Evolutionary conservation across 306 rosid species (phyloP).

Genomic region (Cucurbita maxima): DNA sequence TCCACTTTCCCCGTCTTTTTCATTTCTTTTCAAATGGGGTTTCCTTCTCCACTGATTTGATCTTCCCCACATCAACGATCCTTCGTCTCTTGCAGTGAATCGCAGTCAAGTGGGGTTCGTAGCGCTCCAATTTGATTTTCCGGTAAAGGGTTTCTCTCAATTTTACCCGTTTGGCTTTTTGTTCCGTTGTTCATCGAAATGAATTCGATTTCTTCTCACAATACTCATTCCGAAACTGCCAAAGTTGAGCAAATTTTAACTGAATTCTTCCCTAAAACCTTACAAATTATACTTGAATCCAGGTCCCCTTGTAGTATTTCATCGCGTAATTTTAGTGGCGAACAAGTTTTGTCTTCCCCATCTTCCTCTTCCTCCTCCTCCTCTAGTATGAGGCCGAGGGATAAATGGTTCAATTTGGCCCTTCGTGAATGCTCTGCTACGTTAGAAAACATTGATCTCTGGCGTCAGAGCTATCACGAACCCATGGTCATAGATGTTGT

Average conservation of each 20-base stretch:
- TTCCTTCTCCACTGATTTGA: neutral
- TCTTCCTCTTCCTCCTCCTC: constrained; percentile 62
- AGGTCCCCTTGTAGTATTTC: constrained; percentile 39
- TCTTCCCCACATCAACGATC: neutral
- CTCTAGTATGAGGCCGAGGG: constrained; percentile 63
- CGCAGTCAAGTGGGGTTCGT: neutral
- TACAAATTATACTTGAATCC: constrained; percentile 68
- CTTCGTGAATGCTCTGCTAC: constrained; percentile 57
- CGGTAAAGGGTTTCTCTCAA: constrained; percentile 3
- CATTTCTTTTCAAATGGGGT: neutral
- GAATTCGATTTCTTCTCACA: constrained; percentile 33
- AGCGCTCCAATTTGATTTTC: neutral
- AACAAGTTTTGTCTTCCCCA: constrained; percentile 41
- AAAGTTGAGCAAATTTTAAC: constrained; percentile 62
- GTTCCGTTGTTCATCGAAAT: constrained; percentile 9
- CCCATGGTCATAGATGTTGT: constrained; percentile 64
- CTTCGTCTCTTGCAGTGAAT: neutral
- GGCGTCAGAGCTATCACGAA: constrained; percentile 52
- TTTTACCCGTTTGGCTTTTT: neutral
- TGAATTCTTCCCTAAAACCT: constrained; percentile 61
- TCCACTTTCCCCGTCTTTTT: neutral
- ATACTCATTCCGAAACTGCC: constrained; percentile 51
- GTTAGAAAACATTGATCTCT: constrained; percentile 47
- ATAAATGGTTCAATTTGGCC: constrained; percentile 81
- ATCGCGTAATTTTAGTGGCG: constrained; percentile 45